These are phyloP conservation scores for Ogataea angusta DNA, from an alignment of 805 yeast genomes.

Conservation along the genomic window DNA sequence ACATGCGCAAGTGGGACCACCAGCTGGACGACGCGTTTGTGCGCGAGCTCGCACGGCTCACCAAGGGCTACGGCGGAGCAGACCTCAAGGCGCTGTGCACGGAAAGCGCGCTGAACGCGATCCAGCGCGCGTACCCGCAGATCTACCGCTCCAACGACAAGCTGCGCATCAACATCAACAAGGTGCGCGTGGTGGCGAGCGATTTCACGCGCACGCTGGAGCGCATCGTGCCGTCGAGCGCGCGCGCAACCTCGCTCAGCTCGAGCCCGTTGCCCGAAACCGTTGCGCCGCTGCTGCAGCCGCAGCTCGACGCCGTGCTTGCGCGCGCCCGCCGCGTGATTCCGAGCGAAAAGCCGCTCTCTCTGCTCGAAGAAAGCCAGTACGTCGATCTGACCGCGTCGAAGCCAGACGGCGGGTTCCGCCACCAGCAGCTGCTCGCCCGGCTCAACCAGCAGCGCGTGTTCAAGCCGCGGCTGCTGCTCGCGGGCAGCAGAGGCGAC, in stretches of 20 bases:
- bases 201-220: constrained; percentile 87
- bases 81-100: constrained; percentile 92
- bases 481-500: constrained; percentile 71
- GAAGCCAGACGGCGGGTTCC: constrained; percentile 60
- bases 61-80: constrained; percentile 98
- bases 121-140: constrained; percentile 91
- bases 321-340: constrained; percentile 51
- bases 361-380: constrained; percentile 67
- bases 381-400: constrained; percentile 50
- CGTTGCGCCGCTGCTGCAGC: constrained; percentile 59
- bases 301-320: constrained; percentile 45
- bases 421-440: constrained; percentile 58
- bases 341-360: constrained; percentile 54
- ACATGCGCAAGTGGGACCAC: constrained; percentile 87
- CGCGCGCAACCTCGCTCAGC: constrained; percentile 67
- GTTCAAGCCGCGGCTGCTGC: constrained; percentile 75
- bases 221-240: constrained; percentile 88
- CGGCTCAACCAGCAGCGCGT: constrained; percentile 47
- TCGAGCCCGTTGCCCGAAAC: constrained; percentile 79
- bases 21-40: constrained; percentile 58
- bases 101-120: constrained; percentile 89
- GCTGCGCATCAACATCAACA: constrained; percentile 64
- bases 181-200: constrained; percentile 68
- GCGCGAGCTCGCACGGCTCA: constrained; percentile 65
- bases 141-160: constrained; percentile 77